phyloP scores from a whole-genome alignment of 495 filamentous ascomycete species.

The Penicillium ochrochloron region DNA sequence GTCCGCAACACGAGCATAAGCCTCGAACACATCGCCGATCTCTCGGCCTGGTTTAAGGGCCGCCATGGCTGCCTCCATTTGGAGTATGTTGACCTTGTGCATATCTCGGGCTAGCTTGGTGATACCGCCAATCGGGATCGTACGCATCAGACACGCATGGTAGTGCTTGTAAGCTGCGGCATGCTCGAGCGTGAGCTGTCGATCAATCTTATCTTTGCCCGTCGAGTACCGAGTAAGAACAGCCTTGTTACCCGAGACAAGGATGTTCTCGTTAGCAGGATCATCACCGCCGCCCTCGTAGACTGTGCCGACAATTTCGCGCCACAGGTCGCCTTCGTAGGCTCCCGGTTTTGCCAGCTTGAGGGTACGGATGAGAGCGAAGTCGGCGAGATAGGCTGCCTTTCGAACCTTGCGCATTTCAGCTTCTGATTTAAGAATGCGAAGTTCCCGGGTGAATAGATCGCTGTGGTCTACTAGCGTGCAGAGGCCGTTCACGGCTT shows the following conservation, averaged over 20 bases:
- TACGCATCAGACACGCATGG: constrained; percentile 32
- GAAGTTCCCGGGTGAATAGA: constrained; percentile 28
- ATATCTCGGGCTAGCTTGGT: constrained; percentile 30
- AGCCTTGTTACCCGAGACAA: constrained; percentile 34
- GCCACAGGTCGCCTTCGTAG: constrained; percentile 33
- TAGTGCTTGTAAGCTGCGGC: constrained; percentile 34
- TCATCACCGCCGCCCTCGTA: constrained; percentile 33
- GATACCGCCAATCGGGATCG: constrained; percentile 30
- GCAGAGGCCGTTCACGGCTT: constrained; percentile 23
- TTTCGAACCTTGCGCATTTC: constrained; percentile 34
- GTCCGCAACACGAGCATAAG: constrained; percentile 31
- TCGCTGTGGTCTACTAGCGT: constrained; percentile 28
- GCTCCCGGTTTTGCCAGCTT: constrained; percentile 32
- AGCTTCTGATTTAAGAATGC: constrained; percentile 29
- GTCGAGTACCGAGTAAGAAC: constrained; percentile 33
- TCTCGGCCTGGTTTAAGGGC: constrained; percentile 27
- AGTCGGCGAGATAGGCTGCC: constrained; percentile 32
- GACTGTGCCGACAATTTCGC: constrained; percentile 28
- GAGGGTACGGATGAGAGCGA: constrained; percentile 27
- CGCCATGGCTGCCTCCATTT: constrained; percentile 31
- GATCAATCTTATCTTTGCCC: constrained; percentile 29
- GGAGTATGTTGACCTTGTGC: constrained; percentile 29
- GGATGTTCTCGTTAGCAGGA: constrained; percentile 34
- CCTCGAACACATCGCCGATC: constrained; percentile 34
- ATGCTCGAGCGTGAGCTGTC: constrained; percentile 32